These are phyloP conservation scores for Microsporum canis DNA, from an alignment of 2,329 filamentous ascomycete genomes.

Conservation along the genomic window DNA sequence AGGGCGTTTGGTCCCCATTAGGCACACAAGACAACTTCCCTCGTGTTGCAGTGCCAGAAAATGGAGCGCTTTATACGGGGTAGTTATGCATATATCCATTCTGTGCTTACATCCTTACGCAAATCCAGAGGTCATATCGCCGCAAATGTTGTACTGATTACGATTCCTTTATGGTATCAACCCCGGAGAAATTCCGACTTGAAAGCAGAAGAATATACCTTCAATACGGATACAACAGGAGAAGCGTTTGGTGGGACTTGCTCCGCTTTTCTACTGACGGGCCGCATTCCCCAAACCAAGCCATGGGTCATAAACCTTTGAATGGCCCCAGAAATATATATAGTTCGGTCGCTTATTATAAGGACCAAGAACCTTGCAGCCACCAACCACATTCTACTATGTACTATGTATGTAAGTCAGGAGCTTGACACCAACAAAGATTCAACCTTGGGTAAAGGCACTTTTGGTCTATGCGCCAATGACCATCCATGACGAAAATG, in stretches of 20 bases:
- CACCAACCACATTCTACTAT: neutral
- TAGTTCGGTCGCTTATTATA: neutral
- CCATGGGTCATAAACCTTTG: neutral
- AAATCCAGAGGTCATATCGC: neutral
- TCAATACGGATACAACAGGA: neutral
- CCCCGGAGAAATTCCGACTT: neutral
- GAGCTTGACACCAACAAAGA: neutral
- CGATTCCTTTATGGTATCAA: neutral
- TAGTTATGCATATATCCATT: too few species aligned
- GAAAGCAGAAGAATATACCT: neutral
- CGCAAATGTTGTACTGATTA: neutral
- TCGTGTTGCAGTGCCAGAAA: neutral
- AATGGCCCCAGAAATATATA: neutral
- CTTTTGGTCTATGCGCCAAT: neutral
- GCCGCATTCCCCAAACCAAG: neutral
- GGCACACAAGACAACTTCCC: neutral
- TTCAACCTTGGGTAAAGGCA: neutral
- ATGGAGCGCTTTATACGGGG: neutral
- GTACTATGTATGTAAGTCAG: neutral
- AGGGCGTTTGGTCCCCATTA: neutral
- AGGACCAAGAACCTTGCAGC: neutral
- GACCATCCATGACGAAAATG: neutral
- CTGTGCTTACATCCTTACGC: neutral
- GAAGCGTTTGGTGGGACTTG: neutral
- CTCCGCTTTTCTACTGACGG: slow-evolving; percentile 2